Evolutionary conservation across 208 protist species (phyloP).

Genomic region (Tetramitus jugosus): DNA sequence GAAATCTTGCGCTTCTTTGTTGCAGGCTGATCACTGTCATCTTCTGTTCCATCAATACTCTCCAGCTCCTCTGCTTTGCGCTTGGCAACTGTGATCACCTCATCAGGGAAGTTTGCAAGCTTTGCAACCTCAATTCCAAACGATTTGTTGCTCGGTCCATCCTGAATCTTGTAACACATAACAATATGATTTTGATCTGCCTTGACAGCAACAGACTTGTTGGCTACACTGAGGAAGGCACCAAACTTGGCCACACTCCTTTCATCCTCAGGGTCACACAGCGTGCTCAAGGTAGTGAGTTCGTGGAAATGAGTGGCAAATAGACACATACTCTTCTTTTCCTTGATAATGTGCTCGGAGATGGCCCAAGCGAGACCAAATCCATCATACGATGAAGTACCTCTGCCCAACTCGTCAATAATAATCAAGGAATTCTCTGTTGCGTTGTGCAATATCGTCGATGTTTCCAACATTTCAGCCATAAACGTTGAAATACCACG

Average conservation of each 20-base stretch:
- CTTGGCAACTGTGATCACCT: background rate
- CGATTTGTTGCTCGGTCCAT: background rate
- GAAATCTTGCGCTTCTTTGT: too few species aligned
- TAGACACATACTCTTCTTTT: constrained; percentile 69
- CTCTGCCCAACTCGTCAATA: constrained; percentile 97
- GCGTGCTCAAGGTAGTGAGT: constrained; percentile 53
- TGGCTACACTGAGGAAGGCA: constrained; percentile 42
- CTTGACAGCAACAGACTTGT: constrained; percentile 67
- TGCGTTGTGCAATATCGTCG: constrained; percentile 83
- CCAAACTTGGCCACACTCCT: too few species aligned
- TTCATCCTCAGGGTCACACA: constrained; percentile 40
- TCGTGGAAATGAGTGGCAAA: constrained; percentile 99
- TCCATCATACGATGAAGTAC: constrained; percentile 98
- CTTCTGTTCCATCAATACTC: background rate
- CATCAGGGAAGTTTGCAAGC: background rate
- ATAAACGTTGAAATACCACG: constrained; percentile 97
- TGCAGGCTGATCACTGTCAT: too few species aligned
- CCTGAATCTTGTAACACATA: background rate
- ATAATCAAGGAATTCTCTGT: constrained; percentile 90
- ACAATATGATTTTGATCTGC: constrained; percentile 31
- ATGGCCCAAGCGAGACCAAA: constrained; percentile 99
- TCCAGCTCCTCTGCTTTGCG: background rate
- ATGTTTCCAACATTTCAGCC: constrained; percentile 98
- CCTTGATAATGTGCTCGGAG: constrained; percentile 76
- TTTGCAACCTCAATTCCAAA: constrained; percentile 23